Base-by-base conservation (phyloP, 345 rosid species). In the Murraya koenigii region DNA sequence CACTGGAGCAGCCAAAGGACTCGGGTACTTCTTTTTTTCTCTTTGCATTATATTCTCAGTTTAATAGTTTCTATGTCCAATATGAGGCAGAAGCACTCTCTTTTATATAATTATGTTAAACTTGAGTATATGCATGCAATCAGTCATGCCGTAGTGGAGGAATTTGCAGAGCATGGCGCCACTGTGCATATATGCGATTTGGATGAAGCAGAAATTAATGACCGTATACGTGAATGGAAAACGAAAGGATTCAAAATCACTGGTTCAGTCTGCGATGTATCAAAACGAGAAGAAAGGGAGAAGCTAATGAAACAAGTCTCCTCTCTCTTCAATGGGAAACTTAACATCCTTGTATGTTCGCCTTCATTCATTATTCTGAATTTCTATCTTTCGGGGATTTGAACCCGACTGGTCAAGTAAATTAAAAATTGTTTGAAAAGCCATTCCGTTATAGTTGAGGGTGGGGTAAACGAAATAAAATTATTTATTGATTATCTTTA, bases 1-100 rank as follows among this genome's bases (percentile, higher is more conserved):
- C 72, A 88, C 91, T 15, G 92, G 93, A 23, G 93, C 90, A 77
- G 83, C 95, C 54, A 85, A 81, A 66, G 95, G 97, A 72, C 86
- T 89, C 17, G 89, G 92, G 93, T 87, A 25, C 26, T 22, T 15
- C 32, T 72, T 39, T n/a, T 49, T n/a, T 49, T 8, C 11, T 67
- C 68, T 10, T 41, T 20, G 22, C 55, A 4, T 13, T 15, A 15
- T 49, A 49, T 49, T 41, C 47, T 41, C 14, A 41, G 47, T 41
- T 41, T 30, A 30, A 30, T 30, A 30, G 32, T 30, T 30, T 30
- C 1, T 30, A 30, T 30, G 32, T 30, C 47, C 47, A 41, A 10
- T 14, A 10, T 41, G 47, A 10, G 10, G 47, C 15, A 41, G 47
- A 41, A 41, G 47, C 11, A 30, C 1, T 7, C 35, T 35, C 28